Conservation (phyloP, 1,284 basidiomycete species). For the Lignosus rhinocerotis region DNA sequence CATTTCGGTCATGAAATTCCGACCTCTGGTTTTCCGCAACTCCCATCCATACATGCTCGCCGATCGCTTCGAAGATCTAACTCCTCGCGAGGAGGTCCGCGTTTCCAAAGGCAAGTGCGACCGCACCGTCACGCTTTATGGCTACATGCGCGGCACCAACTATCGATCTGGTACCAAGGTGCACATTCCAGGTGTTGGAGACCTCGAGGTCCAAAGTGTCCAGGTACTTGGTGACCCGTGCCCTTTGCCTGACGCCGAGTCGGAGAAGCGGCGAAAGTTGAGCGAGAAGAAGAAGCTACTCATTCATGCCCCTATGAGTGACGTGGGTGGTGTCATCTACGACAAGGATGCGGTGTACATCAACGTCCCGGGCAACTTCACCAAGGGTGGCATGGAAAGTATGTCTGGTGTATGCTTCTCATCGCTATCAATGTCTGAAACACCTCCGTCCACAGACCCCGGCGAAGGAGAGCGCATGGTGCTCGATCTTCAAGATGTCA, state of each 20-base stretch:
- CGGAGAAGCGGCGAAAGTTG: conserved; percentile 90
- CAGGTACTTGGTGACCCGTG: conserved; percentile 89
- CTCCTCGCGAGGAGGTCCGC: conserved; percentile 83
- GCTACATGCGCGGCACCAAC: conserved; percentile 92
- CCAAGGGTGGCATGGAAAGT: conserved; percentile 67
- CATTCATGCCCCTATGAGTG: conserved; percentile 98
- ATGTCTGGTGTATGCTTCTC: conserved; percentile 1
- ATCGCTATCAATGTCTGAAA: background rate
- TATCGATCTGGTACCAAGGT: conserved; percentile 82
- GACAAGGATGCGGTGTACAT: conserved; percentile 99
- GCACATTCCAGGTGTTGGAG: conserved; percentile 95
- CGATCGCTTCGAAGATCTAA: conserved; percentile 95
- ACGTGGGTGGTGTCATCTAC: conserved; percentile 95
- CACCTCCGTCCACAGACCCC: conserved; percentile 31
- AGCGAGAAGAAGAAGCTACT: conserved; percentile 93
- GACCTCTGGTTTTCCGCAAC: conserved; percentile 95
- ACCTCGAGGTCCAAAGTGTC: conserved; percentile 76
- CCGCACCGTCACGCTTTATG: conserved; percentile 90
- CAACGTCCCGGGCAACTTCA: conserved; percentile 95
- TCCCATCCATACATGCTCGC: conserved; percentile 94
- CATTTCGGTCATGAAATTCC: conserved; percentile 98
- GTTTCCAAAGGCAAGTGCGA: conserved; percentile 84
- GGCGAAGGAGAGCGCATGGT: conserved; percentile 98
- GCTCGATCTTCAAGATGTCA: conserved; percentile 90
- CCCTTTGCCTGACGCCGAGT: conserved; percentile 89